phyloP scores from a whole-genome alignment of 257 asterid genomes.

The Primulina huaijiensis region DNA sequence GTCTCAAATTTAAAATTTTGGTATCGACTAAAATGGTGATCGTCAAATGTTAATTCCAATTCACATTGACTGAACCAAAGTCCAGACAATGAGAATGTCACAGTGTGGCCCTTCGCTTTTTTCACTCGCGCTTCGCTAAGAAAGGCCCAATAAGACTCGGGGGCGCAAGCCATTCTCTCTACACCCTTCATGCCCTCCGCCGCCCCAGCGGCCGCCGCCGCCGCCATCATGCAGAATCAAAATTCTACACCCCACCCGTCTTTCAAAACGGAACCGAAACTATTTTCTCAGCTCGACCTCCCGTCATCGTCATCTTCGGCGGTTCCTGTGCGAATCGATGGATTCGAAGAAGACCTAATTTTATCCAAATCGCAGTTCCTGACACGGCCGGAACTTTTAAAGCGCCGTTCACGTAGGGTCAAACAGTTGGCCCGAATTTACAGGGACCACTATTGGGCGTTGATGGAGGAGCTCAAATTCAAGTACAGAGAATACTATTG shows the following conservation, averaged over 20 bases:
- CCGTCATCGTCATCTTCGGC: constrained; percentile 49
- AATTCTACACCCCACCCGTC: background rate
- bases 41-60: no score
- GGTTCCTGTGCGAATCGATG: constrained; percentile 52
- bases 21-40: no score
- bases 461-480: constrained; percentile 51
- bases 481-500: constrained; percentile 48
- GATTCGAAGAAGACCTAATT: constrained; percentile 47
- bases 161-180: background rate
- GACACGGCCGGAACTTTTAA: constrained; percentile 58
- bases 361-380: constrained; percentile 53
- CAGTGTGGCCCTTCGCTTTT: background rate
- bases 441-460: constrained; percentile 53
- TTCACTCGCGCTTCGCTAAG: background rate
- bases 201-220: background rate
- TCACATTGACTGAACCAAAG: no score
- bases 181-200: background rate
- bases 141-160: background rate
- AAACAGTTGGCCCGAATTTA: constrained; percentile 62
- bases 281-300: constrained; percentile 21
- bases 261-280: constrained; percentile 2
- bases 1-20: no score
- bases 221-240: background rate
- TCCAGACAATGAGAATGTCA: no score
- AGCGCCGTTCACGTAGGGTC: constrained; percentile 58